Percentiles rank a stretch among this genome's conserved stretches.
Evolutionary conservation across 2,329 filamentous ascomycete genomes (phyloP).

Genomic region (Penicillium sp.): DNA sequence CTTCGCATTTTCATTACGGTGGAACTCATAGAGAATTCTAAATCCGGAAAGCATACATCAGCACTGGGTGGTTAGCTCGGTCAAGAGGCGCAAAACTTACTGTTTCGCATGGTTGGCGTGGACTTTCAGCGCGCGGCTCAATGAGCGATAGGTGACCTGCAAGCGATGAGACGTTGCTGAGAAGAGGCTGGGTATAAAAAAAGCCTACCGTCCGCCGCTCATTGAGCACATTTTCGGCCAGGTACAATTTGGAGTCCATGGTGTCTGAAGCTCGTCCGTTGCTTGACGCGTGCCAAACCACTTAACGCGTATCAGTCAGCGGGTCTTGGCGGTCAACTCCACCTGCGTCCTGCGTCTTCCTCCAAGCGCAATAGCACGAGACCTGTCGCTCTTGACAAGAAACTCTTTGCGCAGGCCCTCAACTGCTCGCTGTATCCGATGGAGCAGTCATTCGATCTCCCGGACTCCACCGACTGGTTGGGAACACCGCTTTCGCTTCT

Average conservation of each 20-base stretch:
- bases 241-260: constrained; percentile 65
- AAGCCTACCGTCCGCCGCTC: constrained; percentile 67
- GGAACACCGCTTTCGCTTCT: constrained; percentile 45
- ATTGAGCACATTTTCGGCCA: constrained; percentile 72
- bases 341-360: constrained; percentile 13
- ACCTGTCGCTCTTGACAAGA: background rate
- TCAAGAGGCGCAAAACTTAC: constrained; percentile 54
- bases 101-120: constrained; percentile 87
- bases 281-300: constrained; percentile 37
- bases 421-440: constrained; percentile 19
- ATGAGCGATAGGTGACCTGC: constrained; percentile 79
- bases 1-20: constrained; percentile 72
- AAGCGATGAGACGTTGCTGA: constrained; percentile 4
- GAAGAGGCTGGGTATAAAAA: background rate
- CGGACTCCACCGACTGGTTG: constrained; percentile 51
- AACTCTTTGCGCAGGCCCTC: background rate
- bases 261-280: constrained; percentile 18
- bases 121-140: constrained; percentile 78
- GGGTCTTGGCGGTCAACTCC: constrained; percentile 34
- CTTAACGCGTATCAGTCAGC: constrained; percentile 46
- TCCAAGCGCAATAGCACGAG: constrained; percentile 2
- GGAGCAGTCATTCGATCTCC: constrained; percentile 39
- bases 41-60: constrained; percentile 7
- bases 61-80: background rate
- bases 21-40: constrained; percentile 85